Base-by-base conservation (phyloP, 345 rosid species). In the Hibiscus trionum region DNA sequence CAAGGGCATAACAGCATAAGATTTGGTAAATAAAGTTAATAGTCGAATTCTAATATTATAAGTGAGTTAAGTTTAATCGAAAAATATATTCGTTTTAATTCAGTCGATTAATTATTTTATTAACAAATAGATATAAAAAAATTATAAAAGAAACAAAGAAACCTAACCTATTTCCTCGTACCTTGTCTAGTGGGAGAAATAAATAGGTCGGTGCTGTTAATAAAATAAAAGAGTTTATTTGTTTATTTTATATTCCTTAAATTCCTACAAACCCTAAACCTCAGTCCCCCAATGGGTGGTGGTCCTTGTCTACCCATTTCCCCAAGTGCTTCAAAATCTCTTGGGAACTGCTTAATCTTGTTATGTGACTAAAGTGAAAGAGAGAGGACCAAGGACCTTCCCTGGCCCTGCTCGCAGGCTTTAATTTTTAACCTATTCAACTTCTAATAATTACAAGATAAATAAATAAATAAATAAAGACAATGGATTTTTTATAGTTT, bases 91-190 rank as follows among this genome's bases (percentile, higher is more conserved):
- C 24, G 24, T 21, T 21, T 21, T 21, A 21, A 21, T 21, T 21
- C 24, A 21, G 1, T 21, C 24, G 24, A 21, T 21, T 21, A 21
- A 21, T 21, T 21, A 21, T 21, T 21, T 21, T 21, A 21, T 31
- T 31, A 31, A 31, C 42, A 7, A 6, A 7, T 37, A 37, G 6
- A 37, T 37, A 37, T 37, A 6, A 37, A 35, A 35, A 37, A 37
- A 6, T 37, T 37, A 37, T 37, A 6, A 37, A 17, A 65, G 31
- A 5, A 44, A 44, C 5, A 42, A 42, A n/a, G 19, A 46, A 47
- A 47, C 19, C 19, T 64, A 47, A 47, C 19, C 19, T 64, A 44
- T 64, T 56, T 79, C 78, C 78, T 81, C 64, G 83, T 79, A 79
- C 78, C 72, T 59, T 72, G 73, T 73, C 74, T 53, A 39, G 55